Evolutionary conservation across 805 yeast genomes (phyloP), one percentile per base, ranked within the genome.

Genomic region (Metschnikowia picachoensis): DNA sequence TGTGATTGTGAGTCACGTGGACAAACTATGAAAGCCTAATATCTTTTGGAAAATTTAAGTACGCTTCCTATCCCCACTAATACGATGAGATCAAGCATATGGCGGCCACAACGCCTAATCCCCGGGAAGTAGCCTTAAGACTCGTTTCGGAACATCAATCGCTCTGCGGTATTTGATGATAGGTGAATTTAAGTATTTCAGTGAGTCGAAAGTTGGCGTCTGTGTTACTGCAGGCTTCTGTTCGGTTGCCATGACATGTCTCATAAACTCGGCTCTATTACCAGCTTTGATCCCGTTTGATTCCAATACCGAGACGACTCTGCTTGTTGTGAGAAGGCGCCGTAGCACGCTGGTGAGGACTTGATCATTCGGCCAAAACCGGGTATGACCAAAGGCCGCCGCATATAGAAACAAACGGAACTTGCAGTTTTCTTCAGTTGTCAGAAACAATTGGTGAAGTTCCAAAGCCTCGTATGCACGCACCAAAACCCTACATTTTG

Each of bases 321-420:
- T 70, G 25, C 49, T 20, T 20, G 17, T 14, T 11, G 33, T 33
- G 17, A 49, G 45, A 16, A 49, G 32, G 5, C 41, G 38, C 32
- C 39, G 30, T 43, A 49, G 37, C 10, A 49, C 45, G 16, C 40
- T 36, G 6, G 37, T 17, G 41, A 42, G 35, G 31, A 49, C 40
- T 10, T 33, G 17, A 28, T 49, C 49, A n/a, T 16, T 6, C 14
- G 49, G 39, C 52, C 52, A 49, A 27, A 30, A 30, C 13, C 17
- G 32, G 3, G 36, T 35, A 2, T 45, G 47, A 13, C 49, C 47
- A 35, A 34, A 41, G 6, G 43, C 42, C 9, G 50, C 39, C 10
- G 57, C 55, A 30, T 50, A 40, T 8, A 54, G 47, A 43, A 39
- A 45, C 17, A 54, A 44, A 8, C 58, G 49, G 41, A 54, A 54